Conservation (phyloP, 2,329 filamentous ascomycete genomes). For the Monosporascus cannonballus region DNA sequence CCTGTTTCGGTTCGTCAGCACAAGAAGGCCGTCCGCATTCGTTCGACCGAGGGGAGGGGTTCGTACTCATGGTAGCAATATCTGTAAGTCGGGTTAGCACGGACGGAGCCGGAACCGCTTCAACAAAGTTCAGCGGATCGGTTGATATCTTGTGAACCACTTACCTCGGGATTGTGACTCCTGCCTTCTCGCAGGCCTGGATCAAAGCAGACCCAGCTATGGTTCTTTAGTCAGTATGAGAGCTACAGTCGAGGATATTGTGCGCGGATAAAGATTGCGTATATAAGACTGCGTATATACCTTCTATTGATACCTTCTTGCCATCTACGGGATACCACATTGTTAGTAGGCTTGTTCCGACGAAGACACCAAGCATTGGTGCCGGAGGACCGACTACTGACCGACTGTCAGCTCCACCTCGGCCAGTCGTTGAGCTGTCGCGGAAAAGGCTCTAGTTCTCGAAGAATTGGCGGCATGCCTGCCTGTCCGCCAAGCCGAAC, state of each 20-base stretch:
- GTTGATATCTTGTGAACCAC: conserved; percentile 15
- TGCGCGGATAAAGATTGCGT: conserved; percentile 2
- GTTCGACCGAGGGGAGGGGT: conserved; percentile 18
- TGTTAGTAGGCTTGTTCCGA: conserved; percentile 19
- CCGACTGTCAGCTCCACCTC: conserved; percentile 97
- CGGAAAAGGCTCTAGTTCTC: conserved; percentile 77
- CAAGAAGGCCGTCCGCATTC: conserved; percentile 5
- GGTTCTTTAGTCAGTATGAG: conserved; percentile 29
- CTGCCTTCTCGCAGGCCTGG: conserved; percentile 98
- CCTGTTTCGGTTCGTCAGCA: conserved; percentile 48
- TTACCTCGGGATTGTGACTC: conserved; percentile 78
- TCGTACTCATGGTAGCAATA: conserved; percentile 97
- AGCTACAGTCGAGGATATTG: conserved; percentile 1
- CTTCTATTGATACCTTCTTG: conserved; percentile 97
- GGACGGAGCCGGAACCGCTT: neutral
- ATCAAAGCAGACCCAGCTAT: conserved; percentile 93
- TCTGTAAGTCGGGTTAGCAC: conserved; percentile 46
- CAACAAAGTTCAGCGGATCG: conserved; percentile 8
- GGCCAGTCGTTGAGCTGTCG: conserved; percentile 69
- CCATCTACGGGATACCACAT: conserved; percentile 59
- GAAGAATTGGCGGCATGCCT: conserved; percentile 54
- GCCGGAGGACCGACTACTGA: conserved; percentile 36
- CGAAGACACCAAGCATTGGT: neutral
- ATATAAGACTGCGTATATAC: conserved; percentile 51
- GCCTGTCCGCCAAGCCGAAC: conserved; percentile 62